Base-by-base conservation (phyloP, 257 asterid genomes). In the Leonotis leonurus region DNA sequence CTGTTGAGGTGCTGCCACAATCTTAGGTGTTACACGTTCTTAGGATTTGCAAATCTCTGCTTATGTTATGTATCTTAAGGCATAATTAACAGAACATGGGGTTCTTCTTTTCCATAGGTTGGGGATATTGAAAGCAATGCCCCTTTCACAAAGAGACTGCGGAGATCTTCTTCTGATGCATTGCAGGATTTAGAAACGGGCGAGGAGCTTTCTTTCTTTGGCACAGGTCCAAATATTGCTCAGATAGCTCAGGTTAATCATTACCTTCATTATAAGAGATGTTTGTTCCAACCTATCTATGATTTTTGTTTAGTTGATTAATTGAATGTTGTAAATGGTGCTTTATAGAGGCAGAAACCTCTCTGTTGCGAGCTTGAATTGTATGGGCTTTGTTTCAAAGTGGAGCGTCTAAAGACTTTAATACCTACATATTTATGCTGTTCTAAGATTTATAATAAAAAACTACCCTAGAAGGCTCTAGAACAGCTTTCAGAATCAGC, bases 91-190 rank as follows among this genome's bases (percentile, higher is more conserved):
- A 40, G 49, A 62, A 60, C 56, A 56, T 48, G 37, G 14, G 46
- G 3, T 72, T 56, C 58, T 53, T 74, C 48, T 53, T 62, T 75
- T 33, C 59, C 75, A 51, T 69, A 92, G 98, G 87, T 81, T 77
- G 99, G 86, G 62, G 99, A 92, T 78, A 83, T 89, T 65, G 99
- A 92, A 74, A 81, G 84, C 37, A 96, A 85, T 60, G 84, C 73
- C 55, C 96, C 96, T 49, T 50, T 74, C 51, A 72, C 93, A 51
- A 92, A 89, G 85, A 79, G 95, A 78, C 68, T 80, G 71, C 75
- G 94, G 56, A 83, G 73, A 78, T 92, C 99, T 29, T 74, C 97
- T 16, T 86, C 94, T 63, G 99, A 92, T 75, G 83, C 87, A 17
- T 72, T 92, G 76, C 95, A 84, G 73, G 99, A 92, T 68, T 77